Base-by-base conservation (phyloP, 345 rosid species). In the Populus alba region DNA sequence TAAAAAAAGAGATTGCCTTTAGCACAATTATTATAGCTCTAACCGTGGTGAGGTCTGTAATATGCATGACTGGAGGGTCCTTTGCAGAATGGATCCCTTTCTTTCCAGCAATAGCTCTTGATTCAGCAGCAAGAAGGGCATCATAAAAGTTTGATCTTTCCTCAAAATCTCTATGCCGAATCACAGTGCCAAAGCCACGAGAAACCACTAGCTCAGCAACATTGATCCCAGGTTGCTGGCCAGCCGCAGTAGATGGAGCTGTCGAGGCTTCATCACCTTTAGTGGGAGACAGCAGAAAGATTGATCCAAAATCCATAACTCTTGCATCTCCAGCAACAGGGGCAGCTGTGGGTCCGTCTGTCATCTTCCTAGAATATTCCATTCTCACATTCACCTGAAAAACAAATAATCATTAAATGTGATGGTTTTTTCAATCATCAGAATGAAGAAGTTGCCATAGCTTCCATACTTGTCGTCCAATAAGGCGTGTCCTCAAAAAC, bases 141-240 rank as follows among this genome's bases (percentile, higher is more conserved):
- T 97, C 98, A 78, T 97, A 97, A 84, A 87, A 91, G 78, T 90
- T 94, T 80, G 99, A 97, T 82, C 99, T 87, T 82, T 97, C 98
- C 87, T 97, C 99, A 85, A 91, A 94, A 78, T 97, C 99, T 8
- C 98, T 90, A 81, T 97, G 94, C 74, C 91, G 81, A 75, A 94
- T 89, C 78, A 94, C 97, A 68, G 86, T 84, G 78, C 90, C 99
- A 77, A 87, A 88, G 75, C 99, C 98, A 77, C 97, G 97, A 27
- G 90, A 79, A 78, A 96, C 65, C 79, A 96, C 76, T 80, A 96
- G 85, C 86, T 96, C 99, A 47, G 90, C 98, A 70, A 96, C 78
- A 87, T 96, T 96, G 47, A 75, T 66, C 79, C 99, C 98, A 78
- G 84, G 81, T 10, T 84, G 94, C 66, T 87, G 93, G 35, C 77